Conservation (phyloP, 2,329 filamentous ascomycete species). For the Aaosphaeria arxii region DNA sequence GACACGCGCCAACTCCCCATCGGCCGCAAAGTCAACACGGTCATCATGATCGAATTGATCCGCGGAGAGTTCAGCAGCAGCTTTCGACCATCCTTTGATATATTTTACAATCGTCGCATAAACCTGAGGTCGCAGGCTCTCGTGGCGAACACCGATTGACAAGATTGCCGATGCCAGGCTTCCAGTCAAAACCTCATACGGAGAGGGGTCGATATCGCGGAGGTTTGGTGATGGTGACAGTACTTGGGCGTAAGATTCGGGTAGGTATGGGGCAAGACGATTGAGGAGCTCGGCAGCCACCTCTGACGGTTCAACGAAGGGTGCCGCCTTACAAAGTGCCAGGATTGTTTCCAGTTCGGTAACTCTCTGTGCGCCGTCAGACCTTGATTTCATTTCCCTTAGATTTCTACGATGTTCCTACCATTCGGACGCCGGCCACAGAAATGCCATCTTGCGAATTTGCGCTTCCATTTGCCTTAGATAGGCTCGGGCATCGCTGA, state of each 20-base stretch:
- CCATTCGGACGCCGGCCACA: conserved; percentile 37
- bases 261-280: conserved; percentile 79
- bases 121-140: conserved; percentile 64
- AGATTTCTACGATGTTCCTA: conserved; percentile 6
- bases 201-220: conserved; percentile 77
- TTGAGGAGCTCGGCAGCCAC: conserved; percentile 75
- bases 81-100: conserved; percentile 65
- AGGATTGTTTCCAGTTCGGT: conserved; percentile 90
- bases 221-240: conserved; percentile 81
- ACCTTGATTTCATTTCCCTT: background rate
- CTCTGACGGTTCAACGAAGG: conserved; percentile 65
- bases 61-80: conserved; percentile 55
- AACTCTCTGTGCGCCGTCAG: conserved; percentile 58
- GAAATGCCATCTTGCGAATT: conserved; percentile 4
- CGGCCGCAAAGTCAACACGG: conserved; percentile 45
- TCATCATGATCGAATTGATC: conserved; percentile 56
- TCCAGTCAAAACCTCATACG: conserved; percentile 79
- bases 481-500: conserved; percentile 29
- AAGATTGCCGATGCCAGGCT: conserved; percentile 78
- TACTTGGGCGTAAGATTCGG: conserved; percentile 76
- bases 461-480: conserved; percentile 11
- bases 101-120: conserved; percentile 68
- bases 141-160: conserved; percentile 72
- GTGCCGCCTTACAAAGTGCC: conserved; percentile 86
- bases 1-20: conserved; percentile 59